Percentiles rank a stretch among this genome's conserved stretches.
Conservation (phyloP, 495 filamentous ascomycete species). For the Penicillium angulare region DNA sequence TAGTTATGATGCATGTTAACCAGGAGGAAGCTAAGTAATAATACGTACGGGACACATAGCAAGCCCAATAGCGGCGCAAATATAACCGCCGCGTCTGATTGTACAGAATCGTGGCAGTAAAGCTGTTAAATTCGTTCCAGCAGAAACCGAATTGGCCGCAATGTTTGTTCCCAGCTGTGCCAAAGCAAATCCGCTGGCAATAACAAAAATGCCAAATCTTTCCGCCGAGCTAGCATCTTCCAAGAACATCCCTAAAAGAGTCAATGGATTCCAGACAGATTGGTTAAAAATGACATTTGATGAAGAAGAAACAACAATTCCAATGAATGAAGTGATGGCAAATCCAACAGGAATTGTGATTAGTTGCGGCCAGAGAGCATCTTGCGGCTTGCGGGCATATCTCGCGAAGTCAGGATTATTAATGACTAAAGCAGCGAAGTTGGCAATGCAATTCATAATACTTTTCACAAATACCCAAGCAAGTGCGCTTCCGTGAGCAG, state of each 20-base stretch:
- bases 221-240: conserved; percentile 65
- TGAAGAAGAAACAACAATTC: conserved; percentile 85
- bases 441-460: conserved; percentile 83
- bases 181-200: conserved; percentile 75
- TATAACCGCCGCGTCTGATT: conserved; percentile 83
- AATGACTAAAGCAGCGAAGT: conserved; percentile 76
- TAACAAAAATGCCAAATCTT: conserved; percentile 84
- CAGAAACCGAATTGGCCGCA: conserved; percentile 83
- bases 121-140: conserved; percentile 89
- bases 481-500: conserved; percentile 61
- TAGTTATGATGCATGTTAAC: background rate
- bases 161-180: conserved; percentile 91
- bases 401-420: conserved; percentile 86
- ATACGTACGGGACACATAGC: conserved; percentile 69
- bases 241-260: conserved; percentile 69
- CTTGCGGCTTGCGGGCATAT: conserved; percentile 75
- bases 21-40: background rate
- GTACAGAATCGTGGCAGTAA: conserved; percentile 78
- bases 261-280: conserved; percentile 82
- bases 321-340: conserved; percentile 83
- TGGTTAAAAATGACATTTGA: conserved; percentile 71
- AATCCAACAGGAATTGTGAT: conserved; percentile 82
- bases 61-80: conserved; percentile 77
- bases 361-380: conserved; percentile 80
- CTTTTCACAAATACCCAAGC: conserved; percentile 79